phyloP scores from a whole-genome alignment of 2,329 filamentous ascomycete genomes.

The Blastomyces percursus region DNA sequence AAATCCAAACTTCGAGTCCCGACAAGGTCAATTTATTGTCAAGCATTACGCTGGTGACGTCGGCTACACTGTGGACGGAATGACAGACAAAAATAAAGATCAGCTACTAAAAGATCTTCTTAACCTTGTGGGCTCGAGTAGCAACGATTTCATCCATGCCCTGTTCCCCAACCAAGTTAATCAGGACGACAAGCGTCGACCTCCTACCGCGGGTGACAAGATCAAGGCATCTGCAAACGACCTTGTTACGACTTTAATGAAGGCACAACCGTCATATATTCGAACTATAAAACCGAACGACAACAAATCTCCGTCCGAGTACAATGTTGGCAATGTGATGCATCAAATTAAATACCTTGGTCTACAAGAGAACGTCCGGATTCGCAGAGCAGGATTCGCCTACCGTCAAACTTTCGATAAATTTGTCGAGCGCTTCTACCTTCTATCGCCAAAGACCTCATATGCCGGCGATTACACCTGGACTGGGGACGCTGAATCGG shows the following conservation, averaged over 20 bases:
- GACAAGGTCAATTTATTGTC: conserved; percentile 94
- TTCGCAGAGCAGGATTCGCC: conserved; percentile 89
- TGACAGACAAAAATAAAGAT: conserved; percentile 99
- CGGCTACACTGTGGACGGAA: conserved; percentile 84
- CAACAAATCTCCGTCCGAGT: conserved; percentile 91
- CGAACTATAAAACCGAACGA: conserved; percentile 99
- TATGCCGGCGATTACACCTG: conserved; percentile 97
- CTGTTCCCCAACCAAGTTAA: conserved; percentile 90
- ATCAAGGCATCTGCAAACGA: conserved; percentile 93
- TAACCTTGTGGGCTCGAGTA: conserved; percentile 71
- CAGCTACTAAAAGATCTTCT: conserved; percentile 88
- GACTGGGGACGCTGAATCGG: conserved; percentile 77
- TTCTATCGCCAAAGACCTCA: conserved; percentile 84
- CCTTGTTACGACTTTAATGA: conserved; percentile 89
- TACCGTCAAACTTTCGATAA: conserved; percentile 97
- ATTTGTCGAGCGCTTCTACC: conserved; percentile 94
- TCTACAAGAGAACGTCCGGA: conserved; percentile 98
- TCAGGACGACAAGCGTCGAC: conserved; percentile 87
- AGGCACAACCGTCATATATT: conserved; percentile 94
- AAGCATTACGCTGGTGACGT: conserved; percentile 99
- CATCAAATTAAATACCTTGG: conserved; percentile 99
- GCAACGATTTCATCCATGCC: conserved; percentile 74
- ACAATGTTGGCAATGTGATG: conserved; percentile 81
- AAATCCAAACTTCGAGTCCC: conserved; percentile 80
- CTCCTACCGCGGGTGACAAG: conserved; percentile 90